Conservation (phyloP, 176 grass and related monocot genomes). For the Poa pratensis region DNA sequence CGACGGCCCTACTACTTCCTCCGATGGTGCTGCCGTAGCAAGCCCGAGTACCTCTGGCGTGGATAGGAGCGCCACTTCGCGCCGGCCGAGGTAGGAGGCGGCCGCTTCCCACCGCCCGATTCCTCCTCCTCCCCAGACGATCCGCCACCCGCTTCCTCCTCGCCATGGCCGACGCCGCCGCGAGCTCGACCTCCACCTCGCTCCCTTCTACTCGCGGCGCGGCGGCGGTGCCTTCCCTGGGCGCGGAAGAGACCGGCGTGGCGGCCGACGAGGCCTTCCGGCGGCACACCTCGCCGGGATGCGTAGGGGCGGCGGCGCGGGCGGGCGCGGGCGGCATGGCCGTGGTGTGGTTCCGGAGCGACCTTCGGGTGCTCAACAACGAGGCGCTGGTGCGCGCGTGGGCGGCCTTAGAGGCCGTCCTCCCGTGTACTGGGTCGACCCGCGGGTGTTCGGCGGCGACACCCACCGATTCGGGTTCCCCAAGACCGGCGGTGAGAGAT, state of each 20-base stretch:
- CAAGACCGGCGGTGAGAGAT: slow-evolving; percentile 76
- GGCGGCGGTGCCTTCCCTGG: slow-evolving; percentile 58
- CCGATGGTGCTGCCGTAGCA: no score
- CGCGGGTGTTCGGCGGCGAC: slow-evolving; percentile 48
- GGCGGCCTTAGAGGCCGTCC: slow-evolving; percentile 57
- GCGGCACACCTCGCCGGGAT: slow-evolving; percentile 48
- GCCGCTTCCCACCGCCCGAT: slow-evolving; percentile 40
- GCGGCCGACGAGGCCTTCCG: slow-evolving; percentile 56
- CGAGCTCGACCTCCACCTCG: slow-evolving; percentile 36
- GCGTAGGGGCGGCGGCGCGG: slow-evolving; percentile 53
- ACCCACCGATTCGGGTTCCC: slow-evolving; percentile 89
- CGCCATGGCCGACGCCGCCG: slow-evolving; percentile 44
- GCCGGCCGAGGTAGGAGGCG: no score
- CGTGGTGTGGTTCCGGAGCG: slow-evolving; percentile 86
- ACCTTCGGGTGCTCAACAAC: slow-evolving; percentile 80
- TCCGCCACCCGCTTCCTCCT: slow-evolving; percentile 33
- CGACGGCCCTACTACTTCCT: no score
- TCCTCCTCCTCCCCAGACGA: slow-evolving; percentile 35
- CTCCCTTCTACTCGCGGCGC: neutral
- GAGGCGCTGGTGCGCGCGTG: slow-evolving; percentile 67
- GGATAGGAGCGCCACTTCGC: no score
- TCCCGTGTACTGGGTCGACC: slow-evolving; percentile 88
- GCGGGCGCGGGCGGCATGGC: slow-evolving; percentile 47
- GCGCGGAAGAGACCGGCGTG: slow-evolving; percentile 35
- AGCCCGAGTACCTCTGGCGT: no score